phyloP scores from a whole-genome alignment of 495 filamentous ascomycete genomes.

The Talaromyces proteolyticus region DNA sequence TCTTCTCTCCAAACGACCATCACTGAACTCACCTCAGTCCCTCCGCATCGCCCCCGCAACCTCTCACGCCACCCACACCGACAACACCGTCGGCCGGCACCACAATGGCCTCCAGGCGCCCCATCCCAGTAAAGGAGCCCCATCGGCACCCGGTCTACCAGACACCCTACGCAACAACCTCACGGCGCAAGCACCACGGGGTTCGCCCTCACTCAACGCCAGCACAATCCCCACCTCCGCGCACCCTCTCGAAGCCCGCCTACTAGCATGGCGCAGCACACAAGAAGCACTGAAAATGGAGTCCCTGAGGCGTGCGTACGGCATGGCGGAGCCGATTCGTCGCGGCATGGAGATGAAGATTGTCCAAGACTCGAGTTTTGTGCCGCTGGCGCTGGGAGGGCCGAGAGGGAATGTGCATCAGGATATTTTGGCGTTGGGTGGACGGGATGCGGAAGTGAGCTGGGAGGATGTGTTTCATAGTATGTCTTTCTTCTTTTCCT shows the following conservation, averaged over 20 bases:
- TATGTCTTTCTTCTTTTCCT: constrained; percentile 18
- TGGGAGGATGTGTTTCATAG: constrained; percentile 90
- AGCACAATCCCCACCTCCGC: constrained; percentile 44
- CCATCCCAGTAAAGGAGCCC: constrained; percentile 56
- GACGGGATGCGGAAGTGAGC: constrained; percentile 64
- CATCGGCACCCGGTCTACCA: constrained; percentile 84
- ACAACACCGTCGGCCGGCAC: constrained; percentile 47
- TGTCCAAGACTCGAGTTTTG: constrained; percentile 52
- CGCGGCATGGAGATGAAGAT: constrained; percentile 96
- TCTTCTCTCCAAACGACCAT: not conserved
- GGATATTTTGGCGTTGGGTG: constrained; percentile 67
- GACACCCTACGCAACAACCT: constrained; percentile 85
- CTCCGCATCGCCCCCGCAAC: constrained; percentile 79
- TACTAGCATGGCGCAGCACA: constrained; percentile 76
- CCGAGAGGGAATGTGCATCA: constrained; percentile 50
- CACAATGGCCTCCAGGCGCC: constrained; percentile 22
- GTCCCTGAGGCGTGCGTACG: constrained; percentile 73
- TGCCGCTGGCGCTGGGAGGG: constrained; percentile 38
- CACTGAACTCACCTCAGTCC: constrained; percentile 47
- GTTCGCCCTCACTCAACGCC: constrained; percentile 38
- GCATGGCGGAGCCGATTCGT: constrained; percentile 87
- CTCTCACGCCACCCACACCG: constrained; percentile 49
- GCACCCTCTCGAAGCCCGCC: constrained; percentile 88
- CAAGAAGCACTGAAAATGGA: constrained; percentile 87
- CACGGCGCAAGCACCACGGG: constrained; percentile 40